phyloP scores from a whole-genome alignment of 1,139 yeast species.

The Suhomyces bribrorum region DNA sequence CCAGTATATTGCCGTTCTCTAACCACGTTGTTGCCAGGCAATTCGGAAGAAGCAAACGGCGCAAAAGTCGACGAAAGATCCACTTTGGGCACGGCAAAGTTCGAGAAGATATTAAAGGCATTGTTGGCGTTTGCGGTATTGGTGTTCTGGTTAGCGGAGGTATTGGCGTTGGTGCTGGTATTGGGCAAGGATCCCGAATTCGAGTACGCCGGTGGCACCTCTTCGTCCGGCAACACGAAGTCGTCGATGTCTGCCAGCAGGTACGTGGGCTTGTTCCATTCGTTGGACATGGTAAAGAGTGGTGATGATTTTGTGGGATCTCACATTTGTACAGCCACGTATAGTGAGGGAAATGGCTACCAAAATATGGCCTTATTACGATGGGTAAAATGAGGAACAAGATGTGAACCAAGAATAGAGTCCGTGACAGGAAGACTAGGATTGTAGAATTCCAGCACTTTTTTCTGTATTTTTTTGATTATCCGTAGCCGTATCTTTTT shows the following conservation, averaged over 20 bases:
- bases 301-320: background rate
- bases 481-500: no score
- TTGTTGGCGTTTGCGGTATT: background rate
- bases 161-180: slow-evolving; percentile 1
- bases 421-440: no score
- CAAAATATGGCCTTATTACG: no score
- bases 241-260: slow-evolving; percentile 18
- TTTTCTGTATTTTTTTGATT: no score
- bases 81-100: slow-evolving; percentile 36
- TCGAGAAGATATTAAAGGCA: slow-evolving; percentile 10
- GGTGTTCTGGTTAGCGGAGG: background rate
- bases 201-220: slow-evolving; percentile 11
- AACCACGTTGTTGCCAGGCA: slow-evolving; percentile 53
- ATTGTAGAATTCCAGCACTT: no score
- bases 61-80: slow-evolving; percentile 43
- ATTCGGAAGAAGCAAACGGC: slow-evolving; percentile 32
- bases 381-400: no score
- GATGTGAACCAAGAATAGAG: no score
- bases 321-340: background rate
- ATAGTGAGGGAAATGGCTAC: background rate
- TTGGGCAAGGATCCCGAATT: background rate
- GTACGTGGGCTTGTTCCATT: slow-evolving; percentile 14
- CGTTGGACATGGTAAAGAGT: slow-evolving; percentile 9
- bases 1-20: slow-evolving; percentile 77
- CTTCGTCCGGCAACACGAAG: slow-evolving; percentile 27